These are phyloP conservation scores for Fraxinus angustifolia DNA, from an alignment of 305 asterid species.

Conservation along the genomic window DNA sequence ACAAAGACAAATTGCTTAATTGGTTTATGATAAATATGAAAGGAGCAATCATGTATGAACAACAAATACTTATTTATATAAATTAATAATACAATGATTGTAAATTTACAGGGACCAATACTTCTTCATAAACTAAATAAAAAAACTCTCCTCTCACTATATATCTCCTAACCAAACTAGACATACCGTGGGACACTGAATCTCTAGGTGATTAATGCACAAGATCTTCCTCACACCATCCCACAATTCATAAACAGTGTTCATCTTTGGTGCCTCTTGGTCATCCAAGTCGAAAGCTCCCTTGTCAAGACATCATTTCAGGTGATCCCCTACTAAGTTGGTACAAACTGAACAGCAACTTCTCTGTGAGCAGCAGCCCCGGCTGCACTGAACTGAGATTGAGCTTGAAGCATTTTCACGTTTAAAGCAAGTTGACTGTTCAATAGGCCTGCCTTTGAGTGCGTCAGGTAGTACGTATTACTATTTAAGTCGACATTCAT, in stretches of 20 bases:
- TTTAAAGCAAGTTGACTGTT: conserved; percentile 36
- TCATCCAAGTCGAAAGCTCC: neutral
- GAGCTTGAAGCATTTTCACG: conserved; percentile 47
- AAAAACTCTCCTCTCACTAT: neutral
- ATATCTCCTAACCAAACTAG: neutral
- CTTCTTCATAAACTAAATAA: neutral
- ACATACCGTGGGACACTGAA: neutral
- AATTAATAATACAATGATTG: neutral
- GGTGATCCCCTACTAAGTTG: conserved; percentile 15
- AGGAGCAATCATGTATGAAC: neutral
- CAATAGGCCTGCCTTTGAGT: conserved; percentile 32
- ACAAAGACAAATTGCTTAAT: neutral
- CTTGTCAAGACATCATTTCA: neutral
- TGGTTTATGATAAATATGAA: neutral
- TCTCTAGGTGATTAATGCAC: neutral
- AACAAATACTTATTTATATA: neutral
- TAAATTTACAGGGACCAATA: neutral
- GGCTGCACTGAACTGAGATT: conserved; percentile 35
- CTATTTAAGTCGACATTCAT: conserved; percentile 22
- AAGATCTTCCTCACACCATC: neutral
- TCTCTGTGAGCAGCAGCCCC: conserved; percentile 39
- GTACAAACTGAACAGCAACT: conserved; percentile 37
- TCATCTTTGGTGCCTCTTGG: neutral
- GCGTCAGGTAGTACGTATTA: conserved; percentile 32
- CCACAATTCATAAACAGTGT: neutral